Percentiles rank a stretch among this genome's conserved stretches.
phyloP scores from a whole-genome alignment of 2,329 filamentous ascomycete species.

The Thermothelomyces thermophilus region DNA sequence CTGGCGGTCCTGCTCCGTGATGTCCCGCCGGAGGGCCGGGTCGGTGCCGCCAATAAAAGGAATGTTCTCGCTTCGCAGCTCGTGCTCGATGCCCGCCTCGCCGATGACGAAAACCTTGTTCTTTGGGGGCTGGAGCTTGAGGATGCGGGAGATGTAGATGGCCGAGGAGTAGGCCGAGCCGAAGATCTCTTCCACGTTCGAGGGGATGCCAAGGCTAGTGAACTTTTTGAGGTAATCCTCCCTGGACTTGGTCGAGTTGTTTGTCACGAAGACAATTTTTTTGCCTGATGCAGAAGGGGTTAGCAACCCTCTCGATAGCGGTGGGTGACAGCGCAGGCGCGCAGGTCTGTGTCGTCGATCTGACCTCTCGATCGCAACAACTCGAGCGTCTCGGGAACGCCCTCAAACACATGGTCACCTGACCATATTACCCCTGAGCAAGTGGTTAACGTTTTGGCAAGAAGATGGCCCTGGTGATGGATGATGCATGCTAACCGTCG shows the following conservation, averaged over 20 bases:
- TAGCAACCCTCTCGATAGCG: too few species aligned
- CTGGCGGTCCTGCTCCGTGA: constrained; percentile 72
- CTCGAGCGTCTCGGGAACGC: constrained; percentile 76
- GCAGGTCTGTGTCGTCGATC: constrained; percentile 5
- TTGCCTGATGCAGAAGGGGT: constrained; percentile 56
- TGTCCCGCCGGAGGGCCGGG: constrained; percentile 66
- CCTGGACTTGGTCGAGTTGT: constrained; percentile 97
- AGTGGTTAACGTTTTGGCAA: constrained; percentile 1
- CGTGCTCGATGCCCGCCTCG: constrained; percentile 84
- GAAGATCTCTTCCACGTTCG: constrained; percentile 83
- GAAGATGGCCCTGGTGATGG: neutral
- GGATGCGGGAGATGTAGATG: constrained; percentile 91
- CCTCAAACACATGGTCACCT: constrained; percentile 81
- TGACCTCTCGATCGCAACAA: constrained; percentile 74
- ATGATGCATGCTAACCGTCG: constrained; percentile 62
- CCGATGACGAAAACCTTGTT: constrained; percentile 94
- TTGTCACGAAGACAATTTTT: constrained; percentile 90
- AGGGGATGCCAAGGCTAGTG: constrained; percentile 70
- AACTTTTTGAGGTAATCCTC: constrained; percentile 91
- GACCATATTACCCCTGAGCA: constrained; percentile 86
- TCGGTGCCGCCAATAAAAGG: constrained; percentile 84
- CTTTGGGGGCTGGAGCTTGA: constrained; percentile 68
- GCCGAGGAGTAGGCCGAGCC: constrained; percentile 91
- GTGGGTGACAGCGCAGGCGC: neutral
- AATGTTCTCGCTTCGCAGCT: constrained; percentile 73